These are phyloP conservation scores for Nigrospora osmanthi DNA, from an alignment of 2,329 filamentous ascomycete genomes.

Conservation along the genomic window DNA sequence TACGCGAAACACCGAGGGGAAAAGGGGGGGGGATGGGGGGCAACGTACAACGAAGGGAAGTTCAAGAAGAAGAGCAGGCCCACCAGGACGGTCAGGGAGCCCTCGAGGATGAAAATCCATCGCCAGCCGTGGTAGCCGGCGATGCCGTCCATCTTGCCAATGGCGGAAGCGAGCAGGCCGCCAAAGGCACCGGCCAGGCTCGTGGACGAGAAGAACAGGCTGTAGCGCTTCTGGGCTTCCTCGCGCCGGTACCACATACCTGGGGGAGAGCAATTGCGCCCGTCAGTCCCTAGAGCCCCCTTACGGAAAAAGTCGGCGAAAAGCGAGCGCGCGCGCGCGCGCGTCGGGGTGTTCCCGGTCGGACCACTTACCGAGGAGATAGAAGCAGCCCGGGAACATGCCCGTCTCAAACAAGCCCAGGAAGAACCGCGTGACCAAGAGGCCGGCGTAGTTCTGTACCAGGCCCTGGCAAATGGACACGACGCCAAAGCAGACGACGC, in stretches of 20 bases:
- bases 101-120: slow-evolving; percentile 80
- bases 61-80: slow-evolving; percentile 56
- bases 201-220: slow-evolving; percentile 85
- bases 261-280: too few species aligned
- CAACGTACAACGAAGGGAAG: slow-evolving; percentile 56
- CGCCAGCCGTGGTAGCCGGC: slow-evolving; percentile 66
- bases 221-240: slow-evolving; percentile 87
- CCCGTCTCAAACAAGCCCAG: slow-evolving; percentile 69
- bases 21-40: too few species aligned
- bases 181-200: slow-evolving; percentile 78
- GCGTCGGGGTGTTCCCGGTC: slow-evolving; percentile 35
- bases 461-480: slow-evolving; percentile 70
- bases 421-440: slow-evolving; percentile 79
- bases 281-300: too few species aligned
- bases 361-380: slow-evolving; percentile 62
- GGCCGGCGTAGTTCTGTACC: slow-evolving; percentile 66
- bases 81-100: slow-evolving; percentile 27
- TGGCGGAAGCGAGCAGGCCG: slow-evolving; percentile 75
- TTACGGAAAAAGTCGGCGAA: too few species aligned
- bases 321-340: background rate
- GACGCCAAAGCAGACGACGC: slow-evolving; percentile 80
- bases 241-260: slow-evolving; percentile 83
- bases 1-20: background rate
- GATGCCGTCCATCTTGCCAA: slow-evolving; percentile 73
- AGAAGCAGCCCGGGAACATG: slow-evolving; percentile 67